These are phyloP conservation scores for Neonectria ditissima DNA, from an alignment of 2,329 filamentous ascomycete species.

Conservation along the genomic window DNA sequence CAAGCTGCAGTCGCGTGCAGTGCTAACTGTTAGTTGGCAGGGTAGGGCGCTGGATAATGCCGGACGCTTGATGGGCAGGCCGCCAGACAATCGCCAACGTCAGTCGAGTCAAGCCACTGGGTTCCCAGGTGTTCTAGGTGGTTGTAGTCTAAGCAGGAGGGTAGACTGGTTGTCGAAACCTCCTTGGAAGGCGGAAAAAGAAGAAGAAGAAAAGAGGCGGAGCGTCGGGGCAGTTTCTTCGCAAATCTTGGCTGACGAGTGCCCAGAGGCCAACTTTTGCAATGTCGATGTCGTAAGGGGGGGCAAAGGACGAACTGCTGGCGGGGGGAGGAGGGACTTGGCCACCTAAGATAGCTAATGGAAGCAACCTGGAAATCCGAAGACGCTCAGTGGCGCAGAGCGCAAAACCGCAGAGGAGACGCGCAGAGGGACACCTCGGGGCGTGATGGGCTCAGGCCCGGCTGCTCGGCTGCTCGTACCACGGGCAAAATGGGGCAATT, in stretches of 20 bases:
- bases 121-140: neutral
- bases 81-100: constrained; percentile 8
- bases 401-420: neutral
- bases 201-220: too few species aligned
- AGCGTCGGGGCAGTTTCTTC: neutral
- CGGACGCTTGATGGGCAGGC: constrained; percentile 12
- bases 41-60: constrained; percentile 18
- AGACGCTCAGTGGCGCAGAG: constrained; percentile 37
- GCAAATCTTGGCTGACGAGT: constrained; percentile 9
- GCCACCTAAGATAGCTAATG: neutral
- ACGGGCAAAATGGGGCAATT: constrained; percentile 31
- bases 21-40: neutral
- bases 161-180: neutral
- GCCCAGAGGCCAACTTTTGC: constrained; percentile 28
- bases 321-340: constrained; percentile 16
- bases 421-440: constrained; percentile 37
- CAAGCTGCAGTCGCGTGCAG: neutral
- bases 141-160: neutral
- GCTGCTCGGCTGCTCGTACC: constrained; percentile 31
- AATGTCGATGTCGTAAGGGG: constrained; percentile 17
- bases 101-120: constrained; percentile 3
- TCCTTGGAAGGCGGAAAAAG: too few species aligned
- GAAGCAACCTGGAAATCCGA: constrained; percentile 17
- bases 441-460: constrained; percentile 41
- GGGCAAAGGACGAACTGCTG: constrained; percentile 21